A percentile compares a stretch with the other conserved stretches of the same genome.
Evolutionary conservation across 306 rosid genomes (phyloP).

Genomic region (Gleditsia sinensis): DNA sequence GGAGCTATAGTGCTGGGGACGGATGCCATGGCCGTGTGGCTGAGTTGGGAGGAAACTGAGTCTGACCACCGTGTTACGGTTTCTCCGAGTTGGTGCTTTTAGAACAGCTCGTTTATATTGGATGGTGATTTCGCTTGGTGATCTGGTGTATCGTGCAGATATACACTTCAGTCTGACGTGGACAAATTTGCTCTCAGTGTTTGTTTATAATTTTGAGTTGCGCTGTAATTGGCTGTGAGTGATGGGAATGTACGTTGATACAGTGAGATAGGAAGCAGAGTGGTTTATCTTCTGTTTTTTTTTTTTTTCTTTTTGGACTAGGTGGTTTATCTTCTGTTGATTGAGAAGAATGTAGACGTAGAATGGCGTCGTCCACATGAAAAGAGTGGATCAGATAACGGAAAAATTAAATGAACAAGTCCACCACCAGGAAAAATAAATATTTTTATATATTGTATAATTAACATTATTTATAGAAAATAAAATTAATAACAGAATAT

Average conservation of each 20-base stretch:
- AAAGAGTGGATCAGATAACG: constrained; percentile 18
- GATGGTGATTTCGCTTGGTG: neutral
- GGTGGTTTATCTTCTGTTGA: neutral
- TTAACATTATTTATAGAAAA: too few species aligned
- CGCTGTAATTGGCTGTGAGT: constrained; percentile 2
- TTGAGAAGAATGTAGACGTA: neutral
- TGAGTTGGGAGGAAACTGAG: constrained; percentile 40
- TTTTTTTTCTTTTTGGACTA: too few species aligned
- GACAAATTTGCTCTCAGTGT: neutral
- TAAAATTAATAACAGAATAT: too few species aligned
- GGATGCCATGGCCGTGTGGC: constrained; percentile 60
- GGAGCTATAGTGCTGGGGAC: constrained; percentile 58
- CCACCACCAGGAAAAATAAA: neutral
- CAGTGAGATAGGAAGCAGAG: neutral
- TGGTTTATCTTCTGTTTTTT: neutral
- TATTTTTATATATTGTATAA: too few species aligned
- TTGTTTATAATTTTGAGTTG: neutral
- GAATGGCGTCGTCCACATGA: constrained; percentile 50
- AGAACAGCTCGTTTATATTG: constrained; percentile 13
- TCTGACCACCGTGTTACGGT: constrained; percentile 6
- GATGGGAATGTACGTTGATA: neutral
- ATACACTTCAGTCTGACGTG: neutral
- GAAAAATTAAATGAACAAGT: constrained; percentile 5
- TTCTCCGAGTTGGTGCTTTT: constrained; percentile 24
- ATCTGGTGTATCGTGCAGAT: constrained; percentile 13